Percentiles rank a stretch among this genome's conserved stretches.
Conservation (phyloP, 2,329 filamentous ascomycete genomes). For the Neophaeococcomyces aloes region DNA sequence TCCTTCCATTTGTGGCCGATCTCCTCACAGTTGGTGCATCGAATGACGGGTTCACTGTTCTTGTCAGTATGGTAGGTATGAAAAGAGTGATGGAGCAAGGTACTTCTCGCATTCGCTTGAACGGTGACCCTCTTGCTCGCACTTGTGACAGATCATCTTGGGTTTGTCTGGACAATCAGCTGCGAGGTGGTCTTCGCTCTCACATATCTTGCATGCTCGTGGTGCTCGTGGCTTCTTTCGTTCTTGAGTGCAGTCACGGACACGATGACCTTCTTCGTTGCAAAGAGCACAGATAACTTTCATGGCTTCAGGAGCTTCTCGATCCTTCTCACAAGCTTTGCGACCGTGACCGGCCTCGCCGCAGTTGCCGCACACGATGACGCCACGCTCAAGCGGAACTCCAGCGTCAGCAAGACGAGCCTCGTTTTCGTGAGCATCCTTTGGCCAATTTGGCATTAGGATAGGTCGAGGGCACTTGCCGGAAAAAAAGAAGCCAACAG, state of each 20-base stretch:
- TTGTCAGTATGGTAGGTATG: not conserved
- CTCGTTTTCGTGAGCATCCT: conserved; percentile 39
- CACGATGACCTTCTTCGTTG: conserved; percentile 35
- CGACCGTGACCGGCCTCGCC: conserved; percentile 32
- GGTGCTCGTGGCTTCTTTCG: conserved; percentile 10
- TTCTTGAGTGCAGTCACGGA: conserved; percentile 34
- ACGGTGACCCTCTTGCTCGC: conserved; percentile 23
- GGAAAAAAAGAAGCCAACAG: conserved; percentile 38
- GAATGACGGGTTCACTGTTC: too few relatives aligned
- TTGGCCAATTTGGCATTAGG: conserved; percentile 41
- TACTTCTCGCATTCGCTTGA: not conserved
- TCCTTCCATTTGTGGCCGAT: conserved; percentile 8
- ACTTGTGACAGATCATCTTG: conserved; percentile 34
- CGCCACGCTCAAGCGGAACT: conserved; percentile 38
- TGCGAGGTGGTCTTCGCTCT: conserved; percentile 29
- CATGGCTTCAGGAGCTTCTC: conserved; percentile 28
- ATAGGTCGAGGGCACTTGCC: conserved; percentile 37
- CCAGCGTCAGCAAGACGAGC: conserved; percentile 43
- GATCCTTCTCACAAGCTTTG: conserved; percentile 41
- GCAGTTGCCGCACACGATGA: conserved; percentile 44
- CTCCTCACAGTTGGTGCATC: not conserved
- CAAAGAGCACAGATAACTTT: conserved; percentile 43
- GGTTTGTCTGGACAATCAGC: conserved; percentile 31
- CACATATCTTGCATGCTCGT: conserved; percentile 20
- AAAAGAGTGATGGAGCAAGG: not conserved